These are phyloP conservation scores for Lentinula guzmanii DNA, from an alignment of 768 basidiomycete genomes.

Conservation along the genomic window DNA sequence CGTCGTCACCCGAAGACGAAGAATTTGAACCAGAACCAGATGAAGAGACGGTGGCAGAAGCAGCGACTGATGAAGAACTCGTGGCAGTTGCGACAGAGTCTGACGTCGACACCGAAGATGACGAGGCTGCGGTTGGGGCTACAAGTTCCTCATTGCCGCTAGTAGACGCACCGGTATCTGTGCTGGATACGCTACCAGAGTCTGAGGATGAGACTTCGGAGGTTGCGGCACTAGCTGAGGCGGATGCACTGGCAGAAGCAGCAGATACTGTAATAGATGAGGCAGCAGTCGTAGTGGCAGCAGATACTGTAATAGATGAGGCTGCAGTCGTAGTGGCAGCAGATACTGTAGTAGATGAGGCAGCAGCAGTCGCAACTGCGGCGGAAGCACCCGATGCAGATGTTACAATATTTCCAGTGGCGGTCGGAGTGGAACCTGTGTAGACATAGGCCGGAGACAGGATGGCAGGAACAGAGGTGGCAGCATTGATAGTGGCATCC, in stretches of 20 bases:
- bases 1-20: constrained; percentile 10
- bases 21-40: constrained; percentile 11
- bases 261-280: constrained; percentile 24
- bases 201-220: constrained; percentile 14
- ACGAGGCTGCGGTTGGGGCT: not conserved
- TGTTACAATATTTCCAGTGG: constrained; percentile 24
- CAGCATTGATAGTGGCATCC: constrained; percentile 25
- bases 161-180: not conserved
- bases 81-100: not conserved
- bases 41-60: constrained; percentile 10
- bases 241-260: constrained; percentile 10
- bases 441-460: constrained; percentile 42
- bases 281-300: constrained; percentile 14
- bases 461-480: constrained; percentile 29
- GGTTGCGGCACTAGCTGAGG: not conserved
- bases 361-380: not conserved
- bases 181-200: not conserved
- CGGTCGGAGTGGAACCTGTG: constrained; percentile 32
- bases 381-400: constrained; percentile 12
- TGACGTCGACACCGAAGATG: not conserved
- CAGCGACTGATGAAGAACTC: not conserved
- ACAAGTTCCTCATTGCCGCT: not conserved
- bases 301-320: constrained; percentile 20
- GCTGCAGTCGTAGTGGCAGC: constrained; percentile 14
- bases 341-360: not conserved